Percentiles rank a stretch among this genome's conserved stretches.
Conservation (phyloP, 2,329 filamentous ascomycete genomes). For the Pyrenophora tritici-repentis region DNA sequence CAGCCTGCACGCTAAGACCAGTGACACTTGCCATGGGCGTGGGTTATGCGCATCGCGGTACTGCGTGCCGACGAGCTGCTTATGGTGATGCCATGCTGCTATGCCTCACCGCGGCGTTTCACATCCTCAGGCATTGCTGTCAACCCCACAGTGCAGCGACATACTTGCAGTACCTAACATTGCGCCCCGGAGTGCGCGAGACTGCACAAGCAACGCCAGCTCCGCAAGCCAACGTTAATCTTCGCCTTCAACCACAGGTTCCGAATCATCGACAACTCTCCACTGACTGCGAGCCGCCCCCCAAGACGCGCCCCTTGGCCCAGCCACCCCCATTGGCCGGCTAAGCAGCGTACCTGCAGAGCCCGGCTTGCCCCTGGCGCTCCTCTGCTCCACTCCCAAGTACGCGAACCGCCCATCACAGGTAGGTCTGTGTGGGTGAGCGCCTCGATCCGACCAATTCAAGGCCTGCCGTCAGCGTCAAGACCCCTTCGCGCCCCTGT, state of each 20-base stretch:
- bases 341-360: slow-evolving; percentile 34
- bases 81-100: not conserved
- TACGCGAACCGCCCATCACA: slow-evolving; percentile 30
- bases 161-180: not conserved
- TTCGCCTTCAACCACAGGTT: not conserved
- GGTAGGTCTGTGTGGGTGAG: slow-evolving; percentile 14
- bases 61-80: too few species aligned
- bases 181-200: slow-evolving; percentile 1
- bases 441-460: slow-evolving; percentile 40
- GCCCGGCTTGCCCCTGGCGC: slow-evolving; percentile 21
- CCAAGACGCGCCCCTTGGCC: slow-evolving; percentile 2
- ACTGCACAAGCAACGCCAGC: not conserved
- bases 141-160: not conserved
- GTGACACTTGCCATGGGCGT: not conserved
- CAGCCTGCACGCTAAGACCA: not conserved
- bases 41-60: not conserved
- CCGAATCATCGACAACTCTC: slow-evolving; percentile 4
- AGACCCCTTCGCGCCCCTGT: slow-evolving; percentile 30
- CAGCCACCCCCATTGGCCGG: slow-evolving; percentile 9
- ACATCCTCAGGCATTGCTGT: not conserved
- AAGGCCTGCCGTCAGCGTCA: slow-evolving; percentile 31
- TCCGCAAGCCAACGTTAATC: not conserved
- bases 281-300: not conserved
- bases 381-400: slow-evolving; percentile 28
- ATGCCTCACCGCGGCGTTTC: slow-evolving; percentile 3